phyloP scores from a whole-genome alignment of 257 asterid genomes.

The Solanum lignicaule region DNA sequence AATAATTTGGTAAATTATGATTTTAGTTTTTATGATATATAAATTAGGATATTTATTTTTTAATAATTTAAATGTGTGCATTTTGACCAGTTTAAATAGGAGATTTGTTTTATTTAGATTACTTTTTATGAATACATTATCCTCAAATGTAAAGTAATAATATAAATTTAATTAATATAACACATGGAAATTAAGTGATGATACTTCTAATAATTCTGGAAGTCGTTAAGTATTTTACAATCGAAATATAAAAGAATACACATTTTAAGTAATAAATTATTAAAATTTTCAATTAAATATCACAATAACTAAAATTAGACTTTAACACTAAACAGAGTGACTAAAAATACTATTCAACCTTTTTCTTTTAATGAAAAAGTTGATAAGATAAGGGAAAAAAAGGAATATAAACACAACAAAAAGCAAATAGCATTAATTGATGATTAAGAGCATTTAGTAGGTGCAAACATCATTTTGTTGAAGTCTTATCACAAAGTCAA shows the following conservation, averaged over 20 bases:
- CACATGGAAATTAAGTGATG: not conserved
- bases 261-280: not conserved
- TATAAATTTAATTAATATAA: not conserved
- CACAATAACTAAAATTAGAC: not conserved
- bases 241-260: not conserved
- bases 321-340: not conserved
- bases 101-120: not conserved
- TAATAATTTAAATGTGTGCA: not conserved
- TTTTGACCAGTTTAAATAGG: not conserved
- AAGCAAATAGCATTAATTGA: not conserved
- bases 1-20: not conserved
- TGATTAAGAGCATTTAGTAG: not conserved
- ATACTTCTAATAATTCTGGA: not conserved
- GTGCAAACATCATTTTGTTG: not conserved
- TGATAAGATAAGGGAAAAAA: not conserved
- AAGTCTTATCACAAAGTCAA: constrained; percentile 7
- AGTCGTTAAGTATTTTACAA: not conserved
- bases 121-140: not conserved
- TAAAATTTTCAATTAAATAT: not conserved
- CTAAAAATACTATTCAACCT: not conserved
- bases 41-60: not conserved
- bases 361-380: not conserved
- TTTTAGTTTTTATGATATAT: not conserved
- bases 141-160: not conserved
- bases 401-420: not conserved